Conservation (phyloP, 441 rosid species). For the Populus hybrid region DNA sequence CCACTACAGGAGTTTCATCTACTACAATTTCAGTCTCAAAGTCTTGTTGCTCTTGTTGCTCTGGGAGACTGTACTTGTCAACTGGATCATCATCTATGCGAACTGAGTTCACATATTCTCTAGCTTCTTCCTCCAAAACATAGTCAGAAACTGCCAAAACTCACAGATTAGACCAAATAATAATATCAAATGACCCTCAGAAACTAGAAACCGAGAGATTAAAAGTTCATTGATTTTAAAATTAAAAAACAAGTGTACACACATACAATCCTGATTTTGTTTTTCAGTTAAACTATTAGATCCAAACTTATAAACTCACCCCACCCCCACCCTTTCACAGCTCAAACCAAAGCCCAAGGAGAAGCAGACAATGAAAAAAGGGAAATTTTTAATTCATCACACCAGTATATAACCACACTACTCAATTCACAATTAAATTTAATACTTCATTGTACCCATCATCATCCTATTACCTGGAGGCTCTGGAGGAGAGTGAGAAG, state of each 20-base stretch:
- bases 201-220: not conserved
- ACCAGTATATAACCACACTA: not conserved
- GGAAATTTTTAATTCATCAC: not conserved
- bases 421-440: not conserved
- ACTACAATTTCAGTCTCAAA: conserved; percentile 35
- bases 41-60: conserved; percentile 40
- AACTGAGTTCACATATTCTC: conserved; percentile 37
- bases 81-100: conserved; percentile 50
- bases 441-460: not conserved
- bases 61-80: conserved; percentile 46
- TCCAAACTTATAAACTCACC: not conserved
- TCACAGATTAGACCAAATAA: conserved; percentile 12
- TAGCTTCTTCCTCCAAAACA: conserved; percentile 46
- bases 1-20: conserved; percentile 40
- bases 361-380: not conserved
- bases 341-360: not conserved
- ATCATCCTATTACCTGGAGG: conserved; percentile 52
- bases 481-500: conserved; percentile 50
- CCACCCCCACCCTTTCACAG: not conserved
- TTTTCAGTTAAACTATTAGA: not conserved
- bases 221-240: not conserved
- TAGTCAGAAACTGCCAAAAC: conserved; percentile 42
- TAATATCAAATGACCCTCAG: conserved; percentile 2
- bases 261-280: not conserved
- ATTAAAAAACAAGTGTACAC: not conserved